A percentile compares a stretch with the other conserved stretches of the same genome.
Evolutionary conservation across 1,284 basidiomycete genomes (phyloP).

Genomic region (Sporisorium scitamineum): DNA sequence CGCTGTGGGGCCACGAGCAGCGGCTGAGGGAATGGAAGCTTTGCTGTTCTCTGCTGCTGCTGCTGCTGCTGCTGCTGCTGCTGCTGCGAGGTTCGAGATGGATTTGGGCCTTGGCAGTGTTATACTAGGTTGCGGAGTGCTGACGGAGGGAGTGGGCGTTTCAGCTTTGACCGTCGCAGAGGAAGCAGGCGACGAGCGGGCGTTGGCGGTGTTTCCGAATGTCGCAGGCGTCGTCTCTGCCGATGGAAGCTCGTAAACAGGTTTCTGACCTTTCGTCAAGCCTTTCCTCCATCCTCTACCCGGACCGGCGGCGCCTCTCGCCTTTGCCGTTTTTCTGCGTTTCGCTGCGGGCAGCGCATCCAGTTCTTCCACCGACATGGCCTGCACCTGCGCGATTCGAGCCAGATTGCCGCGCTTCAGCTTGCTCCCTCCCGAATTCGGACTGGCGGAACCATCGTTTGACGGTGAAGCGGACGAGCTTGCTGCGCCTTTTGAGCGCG

Average conservation of each 20-base stretch:
- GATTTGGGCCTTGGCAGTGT: slow-evolving; percentile 12
- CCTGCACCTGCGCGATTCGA: slow-evolving; percentile 29
- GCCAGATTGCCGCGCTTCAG: slow-evolving; percentile 23
- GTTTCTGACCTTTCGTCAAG: slow-evolving; percentile 66
- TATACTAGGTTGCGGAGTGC: background rate
- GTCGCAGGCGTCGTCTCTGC: slow-evolving; percentile 46
- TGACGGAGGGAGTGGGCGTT: slow-evolving; percentile 11
- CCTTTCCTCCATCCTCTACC: slow-evolving; percentile 67
- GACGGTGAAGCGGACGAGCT: slow-evolving; percentile 35
- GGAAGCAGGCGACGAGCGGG: slow-evolving; percentile 15
- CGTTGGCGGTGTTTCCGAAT: slow-evolving; percentile 37
- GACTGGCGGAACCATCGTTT: slow-evolving; percentile 35
- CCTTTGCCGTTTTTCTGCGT: slow-evolving; percentile 63
- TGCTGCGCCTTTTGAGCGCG: slow-evolving; percentile 23
- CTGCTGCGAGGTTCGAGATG: slow-evolving; percentile 10
- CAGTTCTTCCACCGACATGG: slow-evolving; percentile 61
- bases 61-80: background rate
- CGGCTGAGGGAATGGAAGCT: background rate
- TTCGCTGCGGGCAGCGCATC: slow-evolving; percentile 67
- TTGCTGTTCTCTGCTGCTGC: slow-evolving; percentile 1
- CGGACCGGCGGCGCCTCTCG: slow-evolving; percentile 65
- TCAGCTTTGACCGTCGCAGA: slow-evolving; percentile 23
- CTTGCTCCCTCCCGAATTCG: slow-evolving; percentile 17
- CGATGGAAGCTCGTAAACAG: slow-evolving; percentile 59
- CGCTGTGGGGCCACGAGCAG: background rate